Percentiles rank a stretch among this genome's conserved stretches.
These are phyloP conservation scores for Vaccinium darrowii DNA, from an alignment of 148 eudicot species.

Conservation along the genomic window DNA sequence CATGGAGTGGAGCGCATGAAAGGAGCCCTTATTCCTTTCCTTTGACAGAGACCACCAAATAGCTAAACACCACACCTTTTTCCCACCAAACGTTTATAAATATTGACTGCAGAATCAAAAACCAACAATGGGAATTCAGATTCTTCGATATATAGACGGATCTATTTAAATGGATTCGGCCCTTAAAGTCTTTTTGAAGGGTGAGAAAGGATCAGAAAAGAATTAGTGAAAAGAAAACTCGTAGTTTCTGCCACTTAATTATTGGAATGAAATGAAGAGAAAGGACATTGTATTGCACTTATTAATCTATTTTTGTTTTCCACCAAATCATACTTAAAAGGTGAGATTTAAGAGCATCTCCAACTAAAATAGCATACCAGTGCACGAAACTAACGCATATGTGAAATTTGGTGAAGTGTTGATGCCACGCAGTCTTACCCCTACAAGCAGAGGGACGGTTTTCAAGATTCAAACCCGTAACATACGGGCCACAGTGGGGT, in stretches of 20 bases:
- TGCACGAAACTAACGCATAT: no score
- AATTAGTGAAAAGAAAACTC: no score
- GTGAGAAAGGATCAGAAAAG: background rate
- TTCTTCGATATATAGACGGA: background rate
- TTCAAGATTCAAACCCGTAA: no score
- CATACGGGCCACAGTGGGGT: no score
- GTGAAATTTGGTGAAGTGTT: no score
- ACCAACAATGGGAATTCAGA: background rate
- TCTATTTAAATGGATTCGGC: background rate
- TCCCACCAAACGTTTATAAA: background rate
- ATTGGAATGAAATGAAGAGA: background rate
- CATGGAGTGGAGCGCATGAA: background rate
- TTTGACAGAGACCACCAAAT: conserved; percentile 2
- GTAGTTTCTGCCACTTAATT: no score
- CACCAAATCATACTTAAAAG: no score
- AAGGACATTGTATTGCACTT: background rate
- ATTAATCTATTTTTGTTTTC: no score
- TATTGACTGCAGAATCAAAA: background rate
- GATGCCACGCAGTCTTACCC: no score
- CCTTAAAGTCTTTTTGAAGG: background rate
- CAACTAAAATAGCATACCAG: no score
- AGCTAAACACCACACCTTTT: background rate
- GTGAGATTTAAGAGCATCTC: no score
- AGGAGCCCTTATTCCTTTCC: background rate
- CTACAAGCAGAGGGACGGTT: no score